Conservation (phyloP, 1,284 basidiomycete species). For the Hypsizygus ulmarius region DNA sequence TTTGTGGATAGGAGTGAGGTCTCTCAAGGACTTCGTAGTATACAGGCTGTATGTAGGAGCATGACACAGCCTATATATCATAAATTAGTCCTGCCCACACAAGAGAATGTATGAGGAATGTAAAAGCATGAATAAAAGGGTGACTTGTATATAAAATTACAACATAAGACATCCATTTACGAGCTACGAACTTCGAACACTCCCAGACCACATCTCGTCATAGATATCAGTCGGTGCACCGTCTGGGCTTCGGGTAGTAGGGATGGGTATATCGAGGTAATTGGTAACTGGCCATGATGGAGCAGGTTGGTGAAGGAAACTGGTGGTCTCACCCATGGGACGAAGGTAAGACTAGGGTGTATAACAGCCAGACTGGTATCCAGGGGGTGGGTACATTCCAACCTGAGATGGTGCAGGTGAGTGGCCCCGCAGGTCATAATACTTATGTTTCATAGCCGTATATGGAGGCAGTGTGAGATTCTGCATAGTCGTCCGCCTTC, state of each 20-base stretch:
- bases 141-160: too few relatives aligned
- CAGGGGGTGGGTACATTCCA: constrained; percentile 56
- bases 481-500: constrained; percentile 68
- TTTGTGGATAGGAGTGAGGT: too few relatives aligned
- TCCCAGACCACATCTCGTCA: too few relatives aligned
- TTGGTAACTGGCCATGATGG: constrained; percentile 70
- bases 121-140: too few relatives aligned
- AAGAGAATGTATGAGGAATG: too few relatives aligned
- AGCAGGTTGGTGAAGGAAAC: constrained; percentile 51
- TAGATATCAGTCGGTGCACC: constrained; percentile 56
- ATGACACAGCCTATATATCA: too few relatives aligned
- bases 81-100: too few relatives aligned
- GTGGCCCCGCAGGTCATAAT: constrained; percentile 68
- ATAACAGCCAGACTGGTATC: constrained; percentile 75
- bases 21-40: too few relatives aligned
- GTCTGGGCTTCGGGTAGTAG: constrained; percentile 51
- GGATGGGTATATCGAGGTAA: constrained; percentile 71
- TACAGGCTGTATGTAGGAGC: too few relatives aligned
- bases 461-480: constrained; percentile 70
- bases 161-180: too few relatives aligned
- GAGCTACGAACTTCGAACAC: too few relatives aligned
- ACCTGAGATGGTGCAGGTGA: constrained; percentile 69
- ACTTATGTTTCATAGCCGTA: constrained; percentile 84
- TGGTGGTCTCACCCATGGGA: constrained; percentile 35
- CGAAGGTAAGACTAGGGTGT: constrained; percentile 57